Base-by-base conservation (phyloP, 2,329 filamentous ascomycete genomes). In the Xenosphaeropsis pyriputrescens region DNA sequence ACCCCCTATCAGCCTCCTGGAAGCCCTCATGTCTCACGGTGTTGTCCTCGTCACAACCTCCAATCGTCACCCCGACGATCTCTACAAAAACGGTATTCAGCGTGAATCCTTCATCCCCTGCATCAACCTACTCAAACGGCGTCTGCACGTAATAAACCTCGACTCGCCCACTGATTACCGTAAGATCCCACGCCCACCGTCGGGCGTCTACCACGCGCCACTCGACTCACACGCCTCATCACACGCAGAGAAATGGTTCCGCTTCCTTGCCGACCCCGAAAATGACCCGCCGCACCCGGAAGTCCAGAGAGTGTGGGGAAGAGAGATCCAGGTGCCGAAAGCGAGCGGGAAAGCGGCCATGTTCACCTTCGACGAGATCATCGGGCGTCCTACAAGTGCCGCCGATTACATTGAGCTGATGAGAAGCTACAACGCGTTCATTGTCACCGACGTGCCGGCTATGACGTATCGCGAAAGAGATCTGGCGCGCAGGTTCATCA, bases 51-150 rank as follows among this genome's bases (percentile, higher is more conserved):
- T 98, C 22, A 96, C 91, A 6, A 98, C 91, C 0, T 93, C 85
- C 6, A 98, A 98, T 59, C 73, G 91, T n/a, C 88, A 95, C 50
- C 91, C 91, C 0, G 79, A 93, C 51, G 89, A 98, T 42, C 71
- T 98, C 6, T 98, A 98, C 68, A 94, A 91, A 60, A 98, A 98
- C 56, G 91, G 91, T 39, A 89, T 98, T 45, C 91, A 98, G 62
- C 79, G 91, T 41, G 80, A 93, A 48, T 93, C 85, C 6, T 98
- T 98, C 56, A 73, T 98, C 36, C 91, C 91, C 0, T 93, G 89
- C 47, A 98, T 98, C 54, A 80, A 88, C 45, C 77, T 98, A 4
- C 75, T 98, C 33, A 89, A 95, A 57, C 72, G 68, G 30, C 75
- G 79, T 2, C 72, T 98, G 7, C 78, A 83, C 38, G 85, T 96